Base-by-base conservation (phyloP, 805 yeast genomes). In the Saccharomycopsis fermentans region DNA sequence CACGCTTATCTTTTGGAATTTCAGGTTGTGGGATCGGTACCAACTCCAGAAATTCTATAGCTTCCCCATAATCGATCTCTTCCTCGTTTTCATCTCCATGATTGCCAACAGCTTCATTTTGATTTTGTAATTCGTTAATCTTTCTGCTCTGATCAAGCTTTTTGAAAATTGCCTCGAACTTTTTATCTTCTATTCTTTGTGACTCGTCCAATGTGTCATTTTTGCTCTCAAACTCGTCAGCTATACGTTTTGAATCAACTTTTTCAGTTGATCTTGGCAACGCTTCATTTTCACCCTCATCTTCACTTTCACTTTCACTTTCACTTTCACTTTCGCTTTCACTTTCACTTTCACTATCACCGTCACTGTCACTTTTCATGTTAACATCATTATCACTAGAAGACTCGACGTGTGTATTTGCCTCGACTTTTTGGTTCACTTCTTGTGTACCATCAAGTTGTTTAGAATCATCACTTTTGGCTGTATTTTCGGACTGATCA, bases 11-110 rank as follows among this genome's bases (percentile, higher is more conserved):
- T 58, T 73, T 72, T 3, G 88, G 89, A 29, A 84, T 71, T 36
- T 74, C 82, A 0, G 96, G 96, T 69, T 90, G 96, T 1, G 98
- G 97, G 48, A 92, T 72, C 19, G 96, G 95, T 5, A 79, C 83
- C 47, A 92, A 69, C 52, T 72, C 77, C 65, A 72, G 77, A 21
- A 63, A 59, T 29, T 70, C 74, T 1, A 61, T 53, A 29, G 17
- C 17, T 9, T 59, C 60, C 39, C 65, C 6, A 27, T 27, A 5
- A 27, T 27, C 32, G 32, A 27, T 27, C 32, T 8, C 63, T 8
- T 60, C 63, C 1, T 67, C 65, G 59, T 68, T 52, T 29, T 57
- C 58, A 62, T 39, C 63, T 66, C 55, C 56, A n/a, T n/a, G n/a
- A n/a, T n/a, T n/a, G n/a, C n/a, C n/a, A n/a, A n/a, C n/a, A 52